Evolutionary conservation across 2,329 filamentous ascomycete species (phyloP).

Genomic region (Colletotrichum higginsianum): DNA sequence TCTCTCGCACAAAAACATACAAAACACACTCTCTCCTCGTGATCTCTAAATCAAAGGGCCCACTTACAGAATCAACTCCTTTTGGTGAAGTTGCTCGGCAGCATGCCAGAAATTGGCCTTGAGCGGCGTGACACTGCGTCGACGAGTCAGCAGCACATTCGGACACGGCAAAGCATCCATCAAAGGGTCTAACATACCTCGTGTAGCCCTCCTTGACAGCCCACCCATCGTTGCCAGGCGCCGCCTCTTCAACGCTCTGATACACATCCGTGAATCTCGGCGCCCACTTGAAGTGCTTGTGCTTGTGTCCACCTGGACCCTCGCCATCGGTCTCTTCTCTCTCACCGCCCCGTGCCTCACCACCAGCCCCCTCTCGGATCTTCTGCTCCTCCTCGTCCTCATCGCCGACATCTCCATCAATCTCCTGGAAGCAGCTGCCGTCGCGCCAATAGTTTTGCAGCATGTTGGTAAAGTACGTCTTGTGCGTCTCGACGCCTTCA

Average conservation of each 20-base stretch:
- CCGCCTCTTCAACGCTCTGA: slow-evolving; percentile 84
- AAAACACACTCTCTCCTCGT: neutral
- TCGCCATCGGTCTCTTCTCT: slow-evolving; percentile 49
- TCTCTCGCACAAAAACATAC: too few species aligned
- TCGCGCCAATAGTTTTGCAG: slow-evolving; percentile 91
- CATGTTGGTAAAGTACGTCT: slow-evolving; percentile 87
- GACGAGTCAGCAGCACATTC: slow-evolving; percentile 38
- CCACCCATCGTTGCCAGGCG: slow-evolving; percentile 93
- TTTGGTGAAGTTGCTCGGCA: slow-evolving; percentile 71
- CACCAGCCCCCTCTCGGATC: slow-evolving; percentile 77
- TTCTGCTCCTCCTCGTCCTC: slow-evolving; percentile 80
- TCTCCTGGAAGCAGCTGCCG: slow-evolving; percentile 89
- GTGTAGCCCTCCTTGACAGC: slow-evolving; percentile 89
- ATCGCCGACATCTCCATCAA: slow-evolving; percentile 76
- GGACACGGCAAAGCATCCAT: slow-evolving; percentile 20
- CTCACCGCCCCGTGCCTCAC: slow-evolving; percentile 52
- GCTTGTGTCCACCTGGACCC: slow-evolving; percentile 66
- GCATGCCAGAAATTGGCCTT: slow-evolving; percentile 94
- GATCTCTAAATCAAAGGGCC: slow-evolving; percentile 47
- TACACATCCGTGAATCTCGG: slow-evolving; percentile 90
- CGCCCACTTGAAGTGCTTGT: slow-evolving; percentile 96
- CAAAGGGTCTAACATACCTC: slow-evolving; percentile 68
- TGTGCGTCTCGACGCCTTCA: slow-evolving; percentile 78
- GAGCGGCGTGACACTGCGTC: slow-evolving; percentile 86
- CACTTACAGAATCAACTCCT: slow-evolving; percentile 89